Evolutionary conservation across 2,329 filamentous ascomycete genomes (phyloP), one percentile per base, ranked within the genome.

Genomic region (Phialocephala sp.): DNA sequence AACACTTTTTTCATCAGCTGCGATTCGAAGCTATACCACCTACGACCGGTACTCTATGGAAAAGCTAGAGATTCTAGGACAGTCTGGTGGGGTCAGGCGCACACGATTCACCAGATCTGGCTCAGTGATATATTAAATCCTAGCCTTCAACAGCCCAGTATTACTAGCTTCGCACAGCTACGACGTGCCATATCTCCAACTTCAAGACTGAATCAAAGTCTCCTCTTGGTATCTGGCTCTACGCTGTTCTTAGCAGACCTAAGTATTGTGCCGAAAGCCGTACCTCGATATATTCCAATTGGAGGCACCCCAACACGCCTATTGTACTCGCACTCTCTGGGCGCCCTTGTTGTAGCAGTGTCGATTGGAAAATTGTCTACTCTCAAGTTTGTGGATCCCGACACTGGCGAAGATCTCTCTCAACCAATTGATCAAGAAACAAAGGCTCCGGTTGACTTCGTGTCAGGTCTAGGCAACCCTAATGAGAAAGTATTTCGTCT

Each of bases 401-500:
- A 83, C 8, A 85, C 83, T 0, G 87, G 87, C 1, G 72, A 76
- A 5, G 79, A 85, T 63, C 72, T 89, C 0, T 86, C 85, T 0
- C 69, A 73, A 14, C 79, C 86, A 0, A 73, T 76, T 1, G 80
- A 83, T 63, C 65, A 69, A 47, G 82, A 78, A 47, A 76, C 78
- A 2, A 79, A 77, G 18, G 76, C 79, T 4, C 73, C 77, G 0
- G 75, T 81, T 0, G 77, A 82, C 0, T 85, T 83, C 64, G 84
- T 89, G 36, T 82, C 81, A 18, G 84, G 84, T 3, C 79, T 93
- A 18, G 85, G 85, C 1, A 82, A 85, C 54, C 68, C 77, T 0
- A 84, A 84, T 0, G 88, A 91, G 68, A 82, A 81, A 45, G 84
- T 93, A 1, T 81, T 86, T 52, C 82, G 85, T 0, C 76, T 93